These are phyloP conservation scores for Cylindrotheca closterium DNA, from an alignment of 108 stramenopile genomes.

Conservation along the genomic window DNA sequence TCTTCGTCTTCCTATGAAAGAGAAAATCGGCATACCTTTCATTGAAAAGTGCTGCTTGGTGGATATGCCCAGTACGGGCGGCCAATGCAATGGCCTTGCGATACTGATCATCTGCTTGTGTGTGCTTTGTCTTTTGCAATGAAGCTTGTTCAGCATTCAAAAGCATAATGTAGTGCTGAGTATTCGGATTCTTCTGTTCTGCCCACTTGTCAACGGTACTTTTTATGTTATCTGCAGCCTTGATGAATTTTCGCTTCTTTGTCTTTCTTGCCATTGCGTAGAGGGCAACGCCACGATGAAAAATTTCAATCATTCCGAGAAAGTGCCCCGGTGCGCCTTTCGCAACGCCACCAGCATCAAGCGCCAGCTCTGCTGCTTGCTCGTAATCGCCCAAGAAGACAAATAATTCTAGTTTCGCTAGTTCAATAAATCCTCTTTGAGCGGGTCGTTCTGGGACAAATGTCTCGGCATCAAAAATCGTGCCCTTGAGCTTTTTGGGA, in stretches of 20 bases:
- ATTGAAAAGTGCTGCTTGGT: constrained; percentile 24
- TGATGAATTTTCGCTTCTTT: constrained; percentile 9
- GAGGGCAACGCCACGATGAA: constrained; percentile 14
- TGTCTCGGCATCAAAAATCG: not conserved
- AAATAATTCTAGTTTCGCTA: not conserved
- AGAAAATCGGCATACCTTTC: too few relatives aligned
- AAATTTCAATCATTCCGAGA: not conserved
- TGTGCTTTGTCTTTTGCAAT: not conserved
- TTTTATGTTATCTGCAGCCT: not conserved
- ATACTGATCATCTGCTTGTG: constrained; percentile 1
- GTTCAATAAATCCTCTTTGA: not conserved
- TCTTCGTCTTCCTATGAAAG: too few relatives aligned
- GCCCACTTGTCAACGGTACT: constrained; percentile 13
- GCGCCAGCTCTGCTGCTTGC: not conserved
- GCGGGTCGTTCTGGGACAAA: not conserved
- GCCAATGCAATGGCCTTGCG: constrained; percentile 7
- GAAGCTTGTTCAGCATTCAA: constrained; percentile 18
- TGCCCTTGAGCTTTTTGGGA: not conserved
- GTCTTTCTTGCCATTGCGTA: constrained; percentile 19
- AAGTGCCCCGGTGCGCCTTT: not conserved
- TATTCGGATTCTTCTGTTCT: constrained; percentile 17
- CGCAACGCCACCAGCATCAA: not conserved
- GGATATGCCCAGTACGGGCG: constrained; percentile 14
- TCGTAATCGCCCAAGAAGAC: not conserved
- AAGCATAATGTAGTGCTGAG: constrained; percentile 9